Evolutionary conservation across 495 filamentous ascomycete species (phyloP).

Genomic region (Trichoderma erinaceum): DNA sequence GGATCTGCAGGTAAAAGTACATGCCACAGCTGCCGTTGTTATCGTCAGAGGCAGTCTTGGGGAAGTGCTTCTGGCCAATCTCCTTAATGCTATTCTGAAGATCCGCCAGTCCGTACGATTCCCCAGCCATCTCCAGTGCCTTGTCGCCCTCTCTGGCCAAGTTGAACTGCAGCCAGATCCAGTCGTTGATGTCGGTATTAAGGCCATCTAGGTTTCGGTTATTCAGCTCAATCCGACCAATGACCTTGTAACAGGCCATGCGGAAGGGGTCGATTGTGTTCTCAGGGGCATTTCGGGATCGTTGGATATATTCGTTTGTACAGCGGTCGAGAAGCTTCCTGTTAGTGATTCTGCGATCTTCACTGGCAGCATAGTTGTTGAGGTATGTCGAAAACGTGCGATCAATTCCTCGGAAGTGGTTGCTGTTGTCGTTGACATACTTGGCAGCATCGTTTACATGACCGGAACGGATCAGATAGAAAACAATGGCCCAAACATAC

Average conservation of each 20-base stretch:
- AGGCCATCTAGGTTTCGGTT: conserved; percentile 75
- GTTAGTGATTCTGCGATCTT: conserved; percentile 64
- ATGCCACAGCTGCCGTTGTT: conserved; percentile 73
- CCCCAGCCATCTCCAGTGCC: conserved; percentile 73
- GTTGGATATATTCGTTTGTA: conserved; percentile 80
- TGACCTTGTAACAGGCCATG: conserved; percentile 95
- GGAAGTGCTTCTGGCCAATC: conserved; percentile 84
- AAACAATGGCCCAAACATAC: conserved; percentile 89
- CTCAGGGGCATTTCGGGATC: conserved; percentile 73
- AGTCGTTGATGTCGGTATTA: conserved; percentile 79
- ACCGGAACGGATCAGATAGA: conserved; percentile 83
- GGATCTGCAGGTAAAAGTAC: conserved; percentile 84
- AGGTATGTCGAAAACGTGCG: conserved; percentile 87
- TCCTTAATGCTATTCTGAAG: conserved; percentile 77
- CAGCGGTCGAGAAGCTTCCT: conserved; percentile 73
- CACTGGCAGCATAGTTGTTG: conserved; percentile 63
- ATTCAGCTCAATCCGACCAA: conserved; percentile 85
- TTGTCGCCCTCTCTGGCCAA: conserved; percentile 83
- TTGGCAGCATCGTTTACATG: conserved; percentile 75
- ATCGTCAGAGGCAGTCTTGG: conserved; percentile 57
- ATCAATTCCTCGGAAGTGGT: conserved; percentile 81
- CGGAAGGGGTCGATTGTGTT: conserved; percentile 89
- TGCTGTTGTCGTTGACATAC: conserved; percentile 71
- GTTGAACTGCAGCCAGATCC: conserved; percentile 94
- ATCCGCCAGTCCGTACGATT: conserved; percentile 82